Evolutionary conservation across 2,329 filamentous ascomycete species (phyloP), one percentile per base, ranked within the genome.

Genomic region (Pseudogymnoascus destructans): DNA sequence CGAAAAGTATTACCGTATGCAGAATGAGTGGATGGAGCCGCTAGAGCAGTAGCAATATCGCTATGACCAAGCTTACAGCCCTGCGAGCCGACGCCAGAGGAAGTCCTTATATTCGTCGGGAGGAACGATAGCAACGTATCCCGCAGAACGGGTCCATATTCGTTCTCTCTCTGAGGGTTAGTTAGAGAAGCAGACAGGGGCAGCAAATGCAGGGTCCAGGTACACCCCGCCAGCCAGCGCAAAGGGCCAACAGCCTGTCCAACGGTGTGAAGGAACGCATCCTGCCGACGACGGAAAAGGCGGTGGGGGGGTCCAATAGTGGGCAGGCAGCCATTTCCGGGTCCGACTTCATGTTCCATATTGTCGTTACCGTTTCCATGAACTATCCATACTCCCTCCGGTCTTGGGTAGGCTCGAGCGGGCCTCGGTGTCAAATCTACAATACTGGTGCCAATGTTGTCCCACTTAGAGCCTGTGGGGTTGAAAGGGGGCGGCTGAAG

Each of bases 251-350:
- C 46, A 25, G 15, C n/a, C 17, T 30, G n/a, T 52, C 25, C 46
- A 52, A 52, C 46, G 46, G 46, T 52, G 46, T 52, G 46, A 52
- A 52, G 46, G 46, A 52, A 52, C 46, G 25, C 46, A 52, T 52
- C 46, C 23, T 52, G 46, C 25, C n/a, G 46, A 17, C 46, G 25
- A 52, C 46, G 46, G 46, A 52, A 52, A 52, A 30, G 46, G 25
- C 46, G 46, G 46, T 52, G 25, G 46, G 46, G 46, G 46, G 46
- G 46, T 52, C 46, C 46, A 52, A 52, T 52, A 52, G 25, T 52
- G 46, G 46, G 46, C 46, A 52, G 30, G 46, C 46, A 25, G 46
- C 30, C 46, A 52, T 52, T 52, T 52, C 25, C 46, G 25, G 46
- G 46, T 52, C 46, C 46, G 46, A 52, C 15, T 52, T 52, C n/a